Evolutionary conservation across 805 yeast genomes (phyloP).

Genomic region (Candida koratica): DNA sequence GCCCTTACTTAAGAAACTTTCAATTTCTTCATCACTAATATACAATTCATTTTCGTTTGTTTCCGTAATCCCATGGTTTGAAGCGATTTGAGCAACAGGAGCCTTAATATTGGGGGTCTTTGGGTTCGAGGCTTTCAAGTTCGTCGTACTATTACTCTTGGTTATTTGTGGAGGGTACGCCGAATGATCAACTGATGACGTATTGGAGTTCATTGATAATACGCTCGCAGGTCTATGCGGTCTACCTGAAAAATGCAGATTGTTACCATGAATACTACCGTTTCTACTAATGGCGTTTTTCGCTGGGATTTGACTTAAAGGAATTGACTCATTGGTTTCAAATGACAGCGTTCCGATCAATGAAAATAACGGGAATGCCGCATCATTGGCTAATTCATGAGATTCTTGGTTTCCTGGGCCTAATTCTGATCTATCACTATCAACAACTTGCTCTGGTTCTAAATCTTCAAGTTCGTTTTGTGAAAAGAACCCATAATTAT

Average conservation of each 20-base stretch:
- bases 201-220: constrained; percentile 35
- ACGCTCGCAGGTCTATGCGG: constrained; percentile 36
- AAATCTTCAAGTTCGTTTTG: constrained; percentile 2
- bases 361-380: constrained; percentile 38
- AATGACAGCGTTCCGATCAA: constrained; percentile 37
- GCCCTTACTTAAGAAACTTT: constrained; percentile 11
- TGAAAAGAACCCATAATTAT: constrained; percentile 4
- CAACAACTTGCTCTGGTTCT: neutral
- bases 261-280: constrained; percentile 4
- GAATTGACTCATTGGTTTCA: constrained; percentile 32
- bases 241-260: constrained; percentile 4
- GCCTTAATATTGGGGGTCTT: constrained; percentile 3
- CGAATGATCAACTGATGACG: constrained; percentile 21
- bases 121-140: constrained; percentile 1
- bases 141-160: constrained; percentile 7
- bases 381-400: constrained; percentile 4
- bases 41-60: constrained; percentile 16
- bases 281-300: constrained; percentile 2
- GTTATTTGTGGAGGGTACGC: constrained; percentile 14
- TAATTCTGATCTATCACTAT: constrained; percentile 4
- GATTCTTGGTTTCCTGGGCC: constrained; percentile 2
- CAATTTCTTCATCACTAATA: constrained; percentile 15
- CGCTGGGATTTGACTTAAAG: constrained; percentile 33
- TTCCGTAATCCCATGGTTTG: constrained; percentile 10
- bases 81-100: constrained; percentile 3